Conservation (phyloP, 176 grass and related monocot genomes). For the Carex parvula region DNA sequence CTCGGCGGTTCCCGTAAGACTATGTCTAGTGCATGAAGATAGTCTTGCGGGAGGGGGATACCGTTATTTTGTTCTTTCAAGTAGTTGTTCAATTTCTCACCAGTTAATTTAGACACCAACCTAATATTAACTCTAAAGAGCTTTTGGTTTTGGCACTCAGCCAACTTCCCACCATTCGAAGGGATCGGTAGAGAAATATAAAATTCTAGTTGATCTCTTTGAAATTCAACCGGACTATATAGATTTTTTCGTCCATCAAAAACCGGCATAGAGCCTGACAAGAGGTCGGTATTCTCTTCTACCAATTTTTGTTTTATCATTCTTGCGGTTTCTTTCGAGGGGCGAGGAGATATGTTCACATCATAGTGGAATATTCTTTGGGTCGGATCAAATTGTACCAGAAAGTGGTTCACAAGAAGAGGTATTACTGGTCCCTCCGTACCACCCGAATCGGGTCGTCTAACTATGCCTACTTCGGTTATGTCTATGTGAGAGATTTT, state of each 20-base stretch:
- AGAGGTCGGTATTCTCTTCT: constrained; percentile 55
- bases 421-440: constrained; percentile 44
- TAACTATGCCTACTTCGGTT: constrained; percentile 25
- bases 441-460: constrained; percentile 64
- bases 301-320: constrained; percentile 87
- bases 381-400: constrained; percentile 54
- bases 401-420: constrained; percentile 82
- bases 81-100: constrained; percentile 58
- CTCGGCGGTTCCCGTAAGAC: constrained; percentile 66
- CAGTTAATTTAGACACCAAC: constrained; percentile 67
- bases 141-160: constrained; percentile 42
- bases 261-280: constrained; percentile 50
- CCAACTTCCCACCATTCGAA: constrained; percentile 25
- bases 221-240: constrained; percentile 75
- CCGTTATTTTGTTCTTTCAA: constrained; percentile 51
- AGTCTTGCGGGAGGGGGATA: constrained; percentile 72
- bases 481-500: constrained; percentile 24
- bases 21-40: constrained; percentile 72
- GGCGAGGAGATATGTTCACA: constrained; percentile 68
- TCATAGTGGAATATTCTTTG: constrained; percentile 79
- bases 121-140: constrained; percentile 79
- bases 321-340: constrained; percentile 76
- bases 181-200: constrained; percentile 56
- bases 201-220: constrained; percentile 51
- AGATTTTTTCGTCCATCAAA: constrained; percentile 87